Conservation (phyloP, 2,329 filamentous ascomycete genomes). For the Pseudocercospora musae region DNA sequence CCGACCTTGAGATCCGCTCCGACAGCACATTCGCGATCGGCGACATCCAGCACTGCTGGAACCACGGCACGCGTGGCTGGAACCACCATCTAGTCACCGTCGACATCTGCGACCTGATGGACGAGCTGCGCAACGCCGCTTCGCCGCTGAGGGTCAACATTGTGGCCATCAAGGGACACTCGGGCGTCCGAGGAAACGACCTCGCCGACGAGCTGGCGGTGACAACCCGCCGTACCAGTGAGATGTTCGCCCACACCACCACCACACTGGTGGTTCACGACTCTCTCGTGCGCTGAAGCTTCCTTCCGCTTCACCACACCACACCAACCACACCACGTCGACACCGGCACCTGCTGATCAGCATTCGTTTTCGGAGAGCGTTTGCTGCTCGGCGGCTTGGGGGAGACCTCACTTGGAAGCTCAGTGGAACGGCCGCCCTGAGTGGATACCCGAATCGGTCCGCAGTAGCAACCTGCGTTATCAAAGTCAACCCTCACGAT, state of each 20-base stretch:
- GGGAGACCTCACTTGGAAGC: background rate
- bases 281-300: background rate
- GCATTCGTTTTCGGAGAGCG: background rate
- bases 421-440: background rate
- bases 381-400: background rate
- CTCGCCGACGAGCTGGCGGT: background rate
- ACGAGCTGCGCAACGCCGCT: background rate
- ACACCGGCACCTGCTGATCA: background rate
- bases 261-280: background rate
- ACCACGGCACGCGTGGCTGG: background rate
- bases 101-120: background rate
- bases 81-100: background rate
- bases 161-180: background rate
- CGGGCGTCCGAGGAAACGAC: background rate
- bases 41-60: background rate
- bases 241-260: background rate
- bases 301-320: background rate
- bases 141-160: background rate
- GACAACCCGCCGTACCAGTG: background rate
- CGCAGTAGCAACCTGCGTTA: background rate
- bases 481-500: background rate
- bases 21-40: background rate
- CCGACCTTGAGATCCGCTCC: background rate
- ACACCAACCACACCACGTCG: background rate
- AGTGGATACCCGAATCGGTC: background rate